A percentile compares a stretch with the other conserved stretches of the same genome.
Evolutionary conservation across 306 rosid species (phyloP).

Genomic region (Glycine tomentella): DNA sequence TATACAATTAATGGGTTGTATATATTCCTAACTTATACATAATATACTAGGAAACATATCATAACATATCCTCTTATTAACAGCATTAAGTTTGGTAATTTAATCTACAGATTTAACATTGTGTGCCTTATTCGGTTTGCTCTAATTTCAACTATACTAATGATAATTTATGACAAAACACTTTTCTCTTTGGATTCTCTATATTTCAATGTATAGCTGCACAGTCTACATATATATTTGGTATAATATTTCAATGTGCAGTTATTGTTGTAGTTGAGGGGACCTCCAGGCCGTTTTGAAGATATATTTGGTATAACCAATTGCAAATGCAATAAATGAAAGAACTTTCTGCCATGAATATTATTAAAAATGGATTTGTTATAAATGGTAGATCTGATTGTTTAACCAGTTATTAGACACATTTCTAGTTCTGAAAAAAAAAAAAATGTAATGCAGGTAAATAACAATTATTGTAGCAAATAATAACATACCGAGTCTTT

Average conservation of each 20-base stretch:
- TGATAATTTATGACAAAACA: background rate
- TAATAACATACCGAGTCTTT: background rate
- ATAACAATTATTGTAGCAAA: background rate
- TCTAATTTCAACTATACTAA: background rate
- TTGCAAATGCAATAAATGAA: constrained; percentile 14
- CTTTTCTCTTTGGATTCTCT: background rate
- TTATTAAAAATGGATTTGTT: background rate
- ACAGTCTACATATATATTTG: background rate
- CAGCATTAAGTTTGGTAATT: too few species aligned
- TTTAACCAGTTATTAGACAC: background rate
- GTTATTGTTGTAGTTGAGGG: background rate
- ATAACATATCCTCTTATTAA: too few species aligned
- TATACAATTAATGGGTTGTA: too few species aligned
- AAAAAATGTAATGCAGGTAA: too few species aligned
- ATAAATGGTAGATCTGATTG: background rate
- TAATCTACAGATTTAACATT: background rate
- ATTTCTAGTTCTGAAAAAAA: too few species aligned
- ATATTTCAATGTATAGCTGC: background rate
- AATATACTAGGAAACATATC: too few species aligned
- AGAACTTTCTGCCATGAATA: background rate
- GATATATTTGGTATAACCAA: constrained; percentile 15
- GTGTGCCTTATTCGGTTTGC: background rate
- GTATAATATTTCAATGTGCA: background rate
- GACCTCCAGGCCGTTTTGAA: background rate
- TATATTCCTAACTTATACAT: too few species aligned